Evolutionary conservation across 331 rosid genomes (phyloP), one percentile per base, ranked within the genome.

Genomic region (Acacia pycnantha): DNA sequence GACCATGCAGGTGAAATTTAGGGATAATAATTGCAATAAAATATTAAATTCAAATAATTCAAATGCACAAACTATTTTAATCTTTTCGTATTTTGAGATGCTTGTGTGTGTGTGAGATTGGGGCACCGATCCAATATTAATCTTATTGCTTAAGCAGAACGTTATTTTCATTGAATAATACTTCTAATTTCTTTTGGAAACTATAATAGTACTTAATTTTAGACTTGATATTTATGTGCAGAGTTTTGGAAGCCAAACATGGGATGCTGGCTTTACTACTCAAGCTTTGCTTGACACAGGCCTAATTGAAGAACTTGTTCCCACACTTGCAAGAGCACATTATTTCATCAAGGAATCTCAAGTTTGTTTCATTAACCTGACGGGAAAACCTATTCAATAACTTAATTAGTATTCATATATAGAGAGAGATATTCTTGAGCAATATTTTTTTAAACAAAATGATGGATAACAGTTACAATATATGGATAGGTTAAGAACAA

Each of bases 281-380:
- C 74, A 69, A 69, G 51, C 74, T 9, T 40, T 69, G 29, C 10
- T 69, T 10, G 74, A 51, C 19, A 37, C 74, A 10, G 14, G 15
- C 19, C 51, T 69, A 10, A 69, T 2, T 4, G 18, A 40, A 1
- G 74, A 69, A 21, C 3, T 69, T 10, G 50, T 10, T 69, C 31
- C 51, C 1, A n/a, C 31, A 11, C 74, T 69, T 69, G 74, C 51
- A 69, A 69, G 29, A 40, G 74, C 1, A 40, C 74, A 69, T 69
- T 69, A 69, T 41, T 69, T 40, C 31, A 19, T 69, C 19, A 69
- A 69, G 51, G 53, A 69, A 40, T 69, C 74, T n/a, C 74, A 41
- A 40, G 74, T 69, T n/a, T 41, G 33, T 21, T 69, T 41, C 33
- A 40, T n/a, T 58, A 22, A 58, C n/a, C 48, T 68, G 6, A 61